Conservation (phyloP, 2,329 filamentous ascomycete species). For the Endothia cerciana region DNA sequence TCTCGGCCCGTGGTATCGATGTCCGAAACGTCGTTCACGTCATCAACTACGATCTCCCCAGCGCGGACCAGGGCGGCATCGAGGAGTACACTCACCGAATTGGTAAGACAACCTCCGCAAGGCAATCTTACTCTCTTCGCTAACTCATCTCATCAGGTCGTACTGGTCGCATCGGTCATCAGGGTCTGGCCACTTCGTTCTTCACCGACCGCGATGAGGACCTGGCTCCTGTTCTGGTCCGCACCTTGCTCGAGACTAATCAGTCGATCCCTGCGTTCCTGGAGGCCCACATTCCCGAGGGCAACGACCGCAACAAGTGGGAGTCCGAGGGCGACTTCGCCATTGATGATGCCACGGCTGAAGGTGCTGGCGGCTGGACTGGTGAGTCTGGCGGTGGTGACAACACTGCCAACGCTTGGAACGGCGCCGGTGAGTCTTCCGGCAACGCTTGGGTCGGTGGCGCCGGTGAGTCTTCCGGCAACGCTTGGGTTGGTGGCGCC, state of each 20-base stretch:
- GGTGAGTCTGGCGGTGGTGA: conserved; percentile 36
- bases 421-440: conserved; percentile 26
- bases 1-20: conserved; percentile 87
- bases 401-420: conserved; percentile 35
- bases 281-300: conserved; percentile 62
- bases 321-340: conserved; percentile 49
- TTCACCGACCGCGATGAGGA: conserved; percentile 78
- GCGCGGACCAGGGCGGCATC: conserved; percentile 77
- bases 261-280: conserved; percentile 86
- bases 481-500: background rate
- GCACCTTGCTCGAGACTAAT: conserved; percentile 78
- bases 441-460: conserved; percentile 18
- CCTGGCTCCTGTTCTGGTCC: conserved; percentile 74
- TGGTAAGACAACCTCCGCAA: conserved; percentile 57
- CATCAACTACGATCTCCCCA: conserved; percentile 90
- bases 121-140: background rate
- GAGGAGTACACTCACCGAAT: conserved; percentile 95
- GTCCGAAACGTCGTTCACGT: conserved; percentile 86
- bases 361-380: conserved; percentile 30
- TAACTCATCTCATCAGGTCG: conserved; percentile 62
- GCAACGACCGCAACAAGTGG: conserved; percentile 51
- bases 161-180: conserved; percentile 90
- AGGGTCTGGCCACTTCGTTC: conserved; percentile 85
- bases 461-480: background rate
- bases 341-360: conserved; percentile 24